These are phyloP conservation scores for Sechiopsis laciniata DNA, from an alignment of 306 rosid species.

Conservation along the genomic window DNA sequence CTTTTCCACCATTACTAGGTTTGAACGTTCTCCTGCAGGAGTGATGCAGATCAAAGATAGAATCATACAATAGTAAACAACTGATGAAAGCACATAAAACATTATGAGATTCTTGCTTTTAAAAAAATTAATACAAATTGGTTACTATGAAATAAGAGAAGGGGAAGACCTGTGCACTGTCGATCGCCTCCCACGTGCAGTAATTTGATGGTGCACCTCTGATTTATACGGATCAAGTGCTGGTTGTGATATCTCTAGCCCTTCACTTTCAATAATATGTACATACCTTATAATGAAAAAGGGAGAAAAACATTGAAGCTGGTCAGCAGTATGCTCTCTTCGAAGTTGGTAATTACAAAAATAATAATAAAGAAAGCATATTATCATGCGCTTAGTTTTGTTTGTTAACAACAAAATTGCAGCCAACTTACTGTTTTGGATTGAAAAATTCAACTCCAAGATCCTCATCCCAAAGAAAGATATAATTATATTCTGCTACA, in stretches of 20 bases:
- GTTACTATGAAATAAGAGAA: not conserved
- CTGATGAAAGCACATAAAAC: not conserved
- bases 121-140: not conserved
- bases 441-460: conserved; percentile 77
- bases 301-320: conserved; percentile 15
- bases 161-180: conserved; percentile 62
- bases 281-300: conserved; percentile 42
- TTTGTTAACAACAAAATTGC: conserved; percentile 14
- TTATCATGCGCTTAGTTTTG: not conserved
- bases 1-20: conserved; percentile 40
- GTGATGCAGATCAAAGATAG: conserved; percentile 25
- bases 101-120: not conserved
- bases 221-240: conserved; percentile 66
- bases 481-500: conserved; percentile 64
- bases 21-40: conserved; percentile 68
- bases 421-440: conserved; percentile 50
- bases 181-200: conserved; percentile 62
- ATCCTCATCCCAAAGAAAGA: conserved; percentile 99
- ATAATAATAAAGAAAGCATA: not conserved
- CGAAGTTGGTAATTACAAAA: not conserved
- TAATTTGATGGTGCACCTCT: conserved; percentile 86
- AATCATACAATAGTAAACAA: conserved; percentile 5
- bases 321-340: not conserved
- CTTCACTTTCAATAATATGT: conserved; percentile 59
- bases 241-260: conserved; percentile 88